These are phyloP conservation scores for Nemania diffusa DNA, from an alignment of 2,329 filamentous ascomycete genomes.

Conservation along the genomic window DNA sequence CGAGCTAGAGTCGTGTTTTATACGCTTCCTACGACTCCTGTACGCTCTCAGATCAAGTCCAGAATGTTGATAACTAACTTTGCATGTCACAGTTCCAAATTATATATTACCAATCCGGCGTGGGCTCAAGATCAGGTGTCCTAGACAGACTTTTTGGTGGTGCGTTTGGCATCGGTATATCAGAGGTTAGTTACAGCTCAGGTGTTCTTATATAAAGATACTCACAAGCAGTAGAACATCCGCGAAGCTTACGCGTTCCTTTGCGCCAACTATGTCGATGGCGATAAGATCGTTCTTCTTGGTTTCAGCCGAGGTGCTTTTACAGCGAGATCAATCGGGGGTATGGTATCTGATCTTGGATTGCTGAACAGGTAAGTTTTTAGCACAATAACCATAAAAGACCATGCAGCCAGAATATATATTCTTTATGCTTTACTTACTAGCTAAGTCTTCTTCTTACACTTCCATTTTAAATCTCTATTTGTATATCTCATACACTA, in stretches of 20 bases:
- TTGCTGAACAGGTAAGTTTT: conserved; percentile 62
- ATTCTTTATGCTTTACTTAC: too few relatives aligned
- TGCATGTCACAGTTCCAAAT: conserved; percentile 58
- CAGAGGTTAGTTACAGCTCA: conserved; percentile 54
- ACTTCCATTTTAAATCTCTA: too few relatives aligned
- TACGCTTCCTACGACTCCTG: not conserved
- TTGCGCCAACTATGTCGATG: conserved; percentile 68
- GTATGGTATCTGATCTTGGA: conserved; percentile 62
- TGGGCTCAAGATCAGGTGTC: conserved; percentile 63
- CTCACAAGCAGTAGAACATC: conserved; percentile 55
- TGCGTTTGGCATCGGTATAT: conserved; percentile 65
- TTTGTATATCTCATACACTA: too few relatives aligned
- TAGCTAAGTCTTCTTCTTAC: too few relatives aligned
- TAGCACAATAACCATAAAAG: too few relatives aligned
- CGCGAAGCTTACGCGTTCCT: conserved; percentile 72
- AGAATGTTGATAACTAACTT: not conserved
- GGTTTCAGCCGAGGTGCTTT: conserved; percentile 70
- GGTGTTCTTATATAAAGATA: not conserved
- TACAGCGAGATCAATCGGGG: conserved; percentile 66
- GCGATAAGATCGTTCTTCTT: conserved; percentile 66
- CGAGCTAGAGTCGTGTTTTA: not conserved
- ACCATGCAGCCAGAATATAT: too few relatives aligned
- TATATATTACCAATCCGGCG: conserved; percentile 70
- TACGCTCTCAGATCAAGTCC: too few relatives aligned
- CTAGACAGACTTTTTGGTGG: conserved; percentile 65